phyloP scores from a whole-genome alignment of 352 stramenopile species.

The Phytophthora kernoviae region DNA sequence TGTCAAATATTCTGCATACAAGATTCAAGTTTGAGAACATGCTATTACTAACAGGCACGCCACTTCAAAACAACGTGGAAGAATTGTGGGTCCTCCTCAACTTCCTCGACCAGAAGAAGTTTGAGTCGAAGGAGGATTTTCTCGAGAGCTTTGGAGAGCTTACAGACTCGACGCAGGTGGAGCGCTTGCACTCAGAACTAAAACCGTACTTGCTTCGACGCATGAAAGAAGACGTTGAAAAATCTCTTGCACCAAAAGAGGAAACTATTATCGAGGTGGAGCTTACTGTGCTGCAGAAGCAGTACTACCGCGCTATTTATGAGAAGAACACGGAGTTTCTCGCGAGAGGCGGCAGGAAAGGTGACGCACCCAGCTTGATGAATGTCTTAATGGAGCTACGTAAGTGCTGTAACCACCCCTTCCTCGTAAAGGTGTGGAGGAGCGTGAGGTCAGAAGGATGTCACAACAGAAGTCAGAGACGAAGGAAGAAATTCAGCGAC shows the following conservation, averaged over 20 bases:
- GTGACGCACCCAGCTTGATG: slow-evolving; percentile 85
- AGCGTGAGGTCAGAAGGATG: slow-evolving; percentile 71
- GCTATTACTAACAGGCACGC: slow-evolving; percentile 91
- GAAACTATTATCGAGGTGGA: slow-evolving; percentile 93
- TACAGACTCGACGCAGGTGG: slow-evolving; percentile 84
- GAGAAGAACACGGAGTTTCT: slow-evolving; percentile 94
- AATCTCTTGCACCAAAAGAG: slow-evolving; percentile 87
- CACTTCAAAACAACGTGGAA: slow-evolving; percentile 91
- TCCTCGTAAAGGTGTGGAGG: slow-evolving; percentile 90
- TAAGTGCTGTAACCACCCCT: slow-evolving; percentile 96
- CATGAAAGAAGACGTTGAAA: slow-evolving; percentile 92
- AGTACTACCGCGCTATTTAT: slow-evolving; percentile 93
- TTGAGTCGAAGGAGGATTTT: slow-evolving; percentile 94
- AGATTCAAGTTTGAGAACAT: slow-evolving; percentile 85
- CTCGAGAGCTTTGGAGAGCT: slow-evolving; percentile 95
- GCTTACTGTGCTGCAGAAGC: slow-evolving; percentile 89
- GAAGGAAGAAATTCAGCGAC: slow-evolving; percentile 55
- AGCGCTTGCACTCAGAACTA: slow-evolving; percentile 87
- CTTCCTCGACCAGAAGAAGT: slow-evolving; percentile 96
- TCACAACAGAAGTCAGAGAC: slow-evolving; percentile 56
- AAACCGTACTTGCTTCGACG: slow-evolving; percentile 85
- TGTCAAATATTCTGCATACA: slow-evolving; percentile 85
- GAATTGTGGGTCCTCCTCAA: slow-evolving; percentile 99
- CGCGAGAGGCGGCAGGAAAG: slow-evolving; percentile 65
- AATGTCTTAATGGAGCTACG: slow-evolving; percentile 94